Conservation (phyloP, 306 rosid species). For the barrel medic (Medicago truncatula) region MtrunA17r5.0-ANR NC_053042.1:39332001-39332500, state of each 20-base stretch:
- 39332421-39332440: constrained; percentile 85
- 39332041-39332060: not conserved
- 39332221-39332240: too few species aligned
- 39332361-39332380: constrained; percentile 84
- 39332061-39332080: too few species aligned
- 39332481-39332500: constrained; percentile 85
- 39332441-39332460: constrained; percentile 82
- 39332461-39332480: constrained; percentile 85
- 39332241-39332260: too few species aligned
- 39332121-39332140: too few species aligned
- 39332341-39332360: constrained; percentile 47
- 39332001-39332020: constrained; percentile 6
- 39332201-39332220: too few species aligned
- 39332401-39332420: constrained; percentile 79
- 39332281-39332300: not conserved
- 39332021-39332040: constrained; percentile 5
- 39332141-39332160: too few species aligned
- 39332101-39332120: too few species aligned
- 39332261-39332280: too few species aligned
- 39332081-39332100: too few species aligned
- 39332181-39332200: too few species aligned
- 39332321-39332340: constrained; percentile 41
- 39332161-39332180: too few species aligned
- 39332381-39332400: constrained; percentile 83
- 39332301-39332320: constrained; percentile 10